These are phyloP conservation scores for Wickerhamomyces bisporus DNA, from an alignment of 805 yeast genomes.

Conservation along the genomic window DNA sequence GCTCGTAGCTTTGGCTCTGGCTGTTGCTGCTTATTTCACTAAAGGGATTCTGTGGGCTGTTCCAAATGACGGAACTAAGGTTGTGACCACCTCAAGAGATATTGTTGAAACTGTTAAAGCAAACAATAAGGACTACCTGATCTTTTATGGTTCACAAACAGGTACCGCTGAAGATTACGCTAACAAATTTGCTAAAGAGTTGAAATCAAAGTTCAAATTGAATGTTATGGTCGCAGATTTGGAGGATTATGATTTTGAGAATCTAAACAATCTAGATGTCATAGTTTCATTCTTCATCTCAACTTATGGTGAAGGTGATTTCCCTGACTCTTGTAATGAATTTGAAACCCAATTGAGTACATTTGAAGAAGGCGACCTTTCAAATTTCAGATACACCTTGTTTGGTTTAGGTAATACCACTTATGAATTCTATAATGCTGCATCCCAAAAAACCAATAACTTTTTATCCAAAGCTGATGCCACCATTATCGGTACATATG, in stretches of 20 bases:
- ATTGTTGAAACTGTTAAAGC: slow-evolving; percentile 50
- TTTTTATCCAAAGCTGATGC: slow-evolving; percentile 63
- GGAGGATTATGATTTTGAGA: slow-evolving; percentile 83
- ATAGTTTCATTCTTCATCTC: slow-evolving; percentile 78
- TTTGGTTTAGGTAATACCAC: slow-evolving; percentile 96
- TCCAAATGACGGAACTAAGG: slow-evolving; percentile 29
- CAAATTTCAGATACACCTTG: slow-evolving; percentile 59
- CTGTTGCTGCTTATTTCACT: slow-evolving; percentile 59
- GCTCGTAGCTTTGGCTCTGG: slow-evolving; percentile 59
- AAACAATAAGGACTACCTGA: slow-evolving; percentile 68
- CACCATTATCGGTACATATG: slow-evolving; percentile 64
- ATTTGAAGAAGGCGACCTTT: slow-evolving; percentile 49
- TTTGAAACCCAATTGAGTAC: slow-evolving; percentile 64
- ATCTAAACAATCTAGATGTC: slow-evolving; percentile 57
- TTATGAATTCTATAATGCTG: slow-evolving; percentile 85
- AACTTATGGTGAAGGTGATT: slow-evolving; percentile 98
- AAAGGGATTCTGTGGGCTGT: slow-evolving; percentile 51
- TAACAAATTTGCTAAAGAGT: slow-evolving; percentile 82
- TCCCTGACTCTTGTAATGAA: slow-evolving; percentile 88
- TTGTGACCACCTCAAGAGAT: slow-evolving; percentile 45
- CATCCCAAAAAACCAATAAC: slow-evolving; percentile 57
- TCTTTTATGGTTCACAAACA: slow-evolving; percentile 92
- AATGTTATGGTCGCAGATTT: slow-evolving; percentile 82
- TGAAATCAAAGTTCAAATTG: slow-evolving; percentile 74
- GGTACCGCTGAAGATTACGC: slow-evolving; percentile 99